Base-by-base conservation (phyloP, 2,329 filamentous ascomycete species). In the Stromatinia cepivora region DNA sequence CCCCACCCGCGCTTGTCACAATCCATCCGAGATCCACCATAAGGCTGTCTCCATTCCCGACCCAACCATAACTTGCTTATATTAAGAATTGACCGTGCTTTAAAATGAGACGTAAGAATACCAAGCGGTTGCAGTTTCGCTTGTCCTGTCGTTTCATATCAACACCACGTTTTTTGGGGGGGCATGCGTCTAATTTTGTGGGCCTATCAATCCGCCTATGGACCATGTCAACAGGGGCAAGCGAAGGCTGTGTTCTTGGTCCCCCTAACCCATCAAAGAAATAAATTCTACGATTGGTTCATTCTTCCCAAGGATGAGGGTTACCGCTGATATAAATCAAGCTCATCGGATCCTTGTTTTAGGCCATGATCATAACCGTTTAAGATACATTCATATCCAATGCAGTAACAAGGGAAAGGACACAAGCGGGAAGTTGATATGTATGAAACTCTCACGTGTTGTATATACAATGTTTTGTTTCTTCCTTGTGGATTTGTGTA, bases 101-200 rank as follows among this genome's bases (percentile, higher is more conserved):
- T 28, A 28, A 64, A 39, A 39, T 52, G 59, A 50, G 59, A 28
- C n/a, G 25, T 50, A 31, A 36, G 31, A 42, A 17, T 28, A 52
- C 46, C 46, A 64, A 52, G 61, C 46, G 61, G 46, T 64, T 64
- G 31, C 61, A 52, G 31, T 53, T 53, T 63, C 61, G 61, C 61
- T 52, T 64, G 25, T 42, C 46, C 34, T 11, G 20, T 53, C n/a
- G 61, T 52, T 64, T 52, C 61, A 64, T 22, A 28, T 9, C 31
- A 64, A 28, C 39, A 64, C 31, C 46, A 64, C 46, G 31, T 64
- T 52, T 52, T 62, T 52, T 9, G 39, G 46, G 54, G 46, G 46
- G n/a, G 22, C 5, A 64, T 64, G 61, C 61, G 61, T 64, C 61
- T 64, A 63, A 64, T 52, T 64, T 28, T 52, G 46, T 64, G 61